Percentiles rank a stretch among this genome's conserved stretches.
phyloP scores from a whole-genome alignment of 2,329 filamentous ascomycete species.

The Penicillium sp. region DNA sequence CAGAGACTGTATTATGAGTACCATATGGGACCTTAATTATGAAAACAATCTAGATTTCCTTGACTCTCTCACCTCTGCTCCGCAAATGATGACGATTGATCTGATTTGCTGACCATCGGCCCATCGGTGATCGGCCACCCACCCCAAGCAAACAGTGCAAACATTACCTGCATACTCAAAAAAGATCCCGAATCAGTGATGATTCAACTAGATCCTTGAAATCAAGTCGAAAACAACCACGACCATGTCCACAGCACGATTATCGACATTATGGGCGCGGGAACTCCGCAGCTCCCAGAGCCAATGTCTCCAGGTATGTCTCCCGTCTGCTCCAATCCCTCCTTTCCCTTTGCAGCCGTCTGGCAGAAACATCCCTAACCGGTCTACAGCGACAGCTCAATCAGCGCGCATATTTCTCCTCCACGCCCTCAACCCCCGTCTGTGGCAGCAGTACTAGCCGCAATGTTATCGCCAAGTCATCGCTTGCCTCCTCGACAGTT shows the following conservation, averaged over 20 bases:
- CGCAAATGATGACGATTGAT: not conserved
- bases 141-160: conserved; percentile 37
- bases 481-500: not conserved
- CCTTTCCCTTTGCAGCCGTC: not conserved
- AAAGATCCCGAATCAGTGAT: conserved; percentile 19
- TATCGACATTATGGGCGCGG: conserved; percentile 26
- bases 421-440: conserved; percentile 6
- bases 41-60: no score
- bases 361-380: conserved; percentile 9
- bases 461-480: not conserved
- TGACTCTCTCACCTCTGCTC: no score
- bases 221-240: conserved; percentile 11
- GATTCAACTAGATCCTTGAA: not conserved
- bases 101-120: not conserved
- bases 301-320: conserved; percentile 26
- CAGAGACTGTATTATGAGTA: no score
- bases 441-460: not conserved
- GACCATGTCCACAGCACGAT: conserved; percentile 30
- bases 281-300: conserved; percentile 23
- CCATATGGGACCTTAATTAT: no score
- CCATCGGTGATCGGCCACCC: not conserved
- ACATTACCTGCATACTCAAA: conserved; percentile 25
- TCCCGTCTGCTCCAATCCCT: not conserved
- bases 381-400: conserved; percentile 10
- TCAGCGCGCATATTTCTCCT: conserved; percentile 17